Base-by-base conservation (phyloP, 2,329 filamentous ascomycete species). In the Exophiala sp. region DNA sequence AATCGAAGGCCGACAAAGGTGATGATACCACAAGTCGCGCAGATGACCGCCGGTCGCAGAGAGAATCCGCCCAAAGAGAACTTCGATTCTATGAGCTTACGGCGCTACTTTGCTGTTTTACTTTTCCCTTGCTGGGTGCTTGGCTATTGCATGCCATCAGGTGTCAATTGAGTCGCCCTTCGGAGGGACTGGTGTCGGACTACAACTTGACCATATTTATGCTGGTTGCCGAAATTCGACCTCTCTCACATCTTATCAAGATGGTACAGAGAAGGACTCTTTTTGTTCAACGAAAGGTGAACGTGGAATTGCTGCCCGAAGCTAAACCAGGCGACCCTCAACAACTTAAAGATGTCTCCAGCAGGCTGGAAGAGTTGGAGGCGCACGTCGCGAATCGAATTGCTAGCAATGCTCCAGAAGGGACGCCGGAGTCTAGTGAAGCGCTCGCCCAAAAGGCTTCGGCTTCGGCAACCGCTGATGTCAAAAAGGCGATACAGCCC, bases 121-220 rank as follows among this genome's bases (percentile, higher is more conserved):
- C 87, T 24, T 86, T 88, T 29, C 92, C 92, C 0, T 66, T 89
- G 0, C 67, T 90, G 3, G 88, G 89, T n/a, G 88, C 91, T 24
- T 94, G 87, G 71, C 75, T 96, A 36, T 77, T 97, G 9, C 91
- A 96, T 67, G 76, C 83, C 16, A 88, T 96, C 54, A 84, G 92
- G 47, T 81, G 80, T 7, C 89, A 92, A 64, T 81, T 97, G 14
- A 91, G 88, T 20, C 80, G 88, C 1, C 89, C 88, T 0, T 91
- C 90, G 0, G 91, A 95, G 68, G 89, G 89, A 1, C 76, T 97
- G 9, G 86, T 97, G 5, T 95, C 90, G 3, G 89, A 96, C 69
- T 95, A 92, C 72, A 96, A 96, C 69, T 78, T 97, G 50, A 91
- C 87, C 10, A 89, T 97, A 48, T 97, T 96, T 69, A 76, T 96